Evolutionary conservation across 306 rosid genomes (phyloP).

Genomic region (Cicer chorassanicum): DNA sequence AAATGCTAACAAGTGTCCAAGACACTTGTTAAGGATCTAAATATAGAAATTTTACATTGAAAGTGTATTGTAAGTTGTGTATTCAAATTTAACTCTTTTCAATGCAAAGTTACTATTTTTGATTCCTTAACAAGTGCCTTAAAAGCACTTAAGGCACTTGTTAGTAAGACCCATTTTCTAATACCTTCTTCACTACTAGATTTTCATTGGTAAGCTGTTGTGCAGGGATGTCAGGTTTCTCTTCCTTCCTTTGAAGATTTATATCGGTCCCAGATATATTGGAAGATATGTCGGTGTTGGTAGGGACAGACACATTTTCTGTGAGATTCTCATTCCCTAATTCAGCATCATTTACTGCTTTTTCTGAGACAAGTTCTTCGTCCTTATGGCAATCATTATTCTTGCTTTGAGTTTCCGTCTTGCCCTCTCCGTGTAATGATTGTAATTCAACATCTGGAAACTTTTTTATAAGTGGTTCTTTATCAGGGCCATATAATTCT

Average conservation of each 20-base stretch:
- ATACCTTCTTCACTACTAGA: slow-evolving; percentile 72
- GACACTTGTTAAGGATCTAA: too few species aligned
- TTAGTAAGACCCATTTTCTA: background rate
- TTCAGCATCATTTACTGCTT: slow-evolving; percentile 49
- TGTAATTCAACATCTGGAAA: slow-evolving; percentile 53
- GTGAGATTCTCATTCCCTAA: slow-evolving; percentile 43
- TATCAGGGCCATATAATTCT: slow-evolving; percentile 89
- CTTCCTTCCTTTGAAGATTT: slow-evolving; percentile 48
- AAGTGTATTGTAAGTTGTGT: too few species aligned
- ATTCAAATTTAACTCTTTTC: too few species aligned
- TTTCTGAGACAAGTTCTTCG: slow-evolving; percentile 43
- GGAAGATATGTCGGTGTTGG: slow-evolving; percentile 44
- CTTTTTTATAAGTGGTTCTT: slow-evolving; percentile 55
- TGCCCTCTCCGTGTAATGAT: slow-evolving; percentile 45
- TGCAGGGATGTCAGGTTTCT: slow-evolving; percentile 47
- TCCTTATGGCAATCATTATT: slow-evolving; percentile 44
- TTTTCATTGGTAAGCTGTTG: slow-evolving; percentile 58
- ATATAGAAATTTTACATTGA: too few species aligned
- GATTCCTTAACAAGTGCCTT: too few species aligned
- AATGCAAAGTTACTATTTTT: too few species aligned
- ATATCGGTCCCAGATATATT: slow-evolving; percentile 46
- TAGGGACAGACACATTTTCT: slow-evolving; percentile 45
- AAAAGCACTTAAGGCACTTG: too few species aligned
- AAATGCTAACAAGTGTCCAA: too few species aligned
- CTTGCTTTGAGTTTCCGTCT: slow-evolving; percentile 46